Base-by-base conservation (phyloP, 192 early-diverging fungal species). In the Linnemannia hyalina region DNA sequence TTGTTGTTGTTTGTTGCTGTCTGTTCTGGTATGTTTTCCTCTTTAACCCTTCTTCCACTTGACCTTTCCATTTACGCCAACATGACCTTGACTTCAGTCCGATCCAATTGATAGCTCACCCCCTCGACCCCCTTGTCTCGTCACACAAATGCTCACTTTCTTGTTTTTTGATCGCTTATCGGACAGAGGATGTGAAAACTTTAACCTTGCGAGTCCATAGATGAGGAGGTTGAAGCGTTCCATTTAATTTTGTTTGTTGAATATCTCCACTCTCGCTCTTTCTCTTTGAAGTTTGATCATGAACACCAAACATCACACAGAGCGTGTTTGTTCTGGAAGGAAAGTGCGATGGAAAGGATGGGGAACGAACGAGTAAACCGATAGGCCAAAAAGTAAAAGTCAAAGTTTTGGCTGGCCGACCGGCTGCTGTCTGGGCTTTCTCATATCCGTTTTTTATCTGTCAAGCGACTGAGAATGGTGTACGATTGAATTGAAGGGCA, bases 131-230 rank as follows among this genome's bases (percentile, higher is more conserved):
- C 9, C n/a, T 32, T 57, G 49, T 57, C 52, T 23, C 18, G 75
- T 76, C 10, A 42, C 63, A 76, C 75, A 76, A 68, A 47, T 52
- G 75, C 75, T 76, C 75, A 76, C 75, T 46, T 46, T 7, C 13
- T 46, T 46, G 9, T 46, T 46, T 35, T 57, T 57, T 75, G 73
- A 75, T 75, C 73, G 73, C 73, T 75, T 75, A 75, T 75, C 73
- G 41, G 23, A 60, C n/a, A 29, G 75, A 26, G 6, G 41, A 20
- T 6, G 15, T 35, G 52, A 52, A 68, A 60, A 52, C 41, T 76
- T 44, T 60, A 68, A 52, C 75, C 6, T 68, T 63, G 49, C 26
- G 0, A 16, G 49, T 36, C 36, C 60, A 65, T 32, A 65, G 60
- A 65, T 65, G 60, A 65, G 60, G 60, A 8, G 60, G 60, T 65